Conservation (phyloP, 1,284 basidiomycete species). For the Stereum hirsutum region DNA sequence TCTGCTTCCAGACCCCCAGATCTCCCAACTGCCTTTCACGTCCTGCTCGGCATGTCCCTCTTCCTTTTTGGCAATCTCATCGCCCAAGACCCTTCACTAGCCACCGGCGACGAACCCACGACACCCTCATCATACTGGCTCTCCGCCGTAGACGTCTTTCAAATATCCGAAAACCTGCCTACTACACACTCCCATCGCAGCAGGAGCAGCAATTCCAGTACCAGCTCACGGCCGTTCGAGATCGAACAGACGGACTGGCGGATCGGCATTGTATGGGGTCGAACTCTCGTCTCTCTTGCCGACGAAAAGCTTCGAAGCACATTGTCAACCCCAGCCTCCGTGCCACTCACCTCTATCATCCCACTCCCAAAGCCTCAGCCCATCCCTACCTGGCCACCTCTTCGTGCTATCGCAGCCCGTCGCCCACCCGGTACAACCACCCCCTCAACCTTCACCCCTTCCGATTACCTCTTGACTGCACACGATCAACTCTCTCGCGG, state of each 20-base stretch:
- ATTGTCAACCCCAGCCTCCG: constrained; percentile 1
- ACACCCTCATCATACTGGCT: constrained; percentile 48
- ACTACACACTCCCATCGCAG: constrained; percentile 27
- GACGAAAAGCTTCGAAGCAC: constrained; percentile 35
- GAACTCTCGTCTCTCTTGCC: constrained; percentile 48
- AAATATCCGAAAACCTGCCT: constrained; percentile 53
- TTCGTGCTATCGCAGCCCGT: constrained; percentile 38
- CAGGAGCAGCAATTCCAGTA: no score
- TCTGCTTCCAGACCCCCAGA: constrained; percentile 38
- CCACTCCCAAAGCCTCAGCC: constrained; percentile 23
- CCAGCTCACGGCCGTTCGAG: no score
- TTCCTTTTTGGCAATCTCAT: constrained; percentile 54
- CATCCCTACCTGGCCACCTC: constrained; percentile 56
- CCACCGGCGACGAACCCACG: constrained; percentile 42
- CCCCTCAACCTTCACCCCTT: constrained; percentile 29
- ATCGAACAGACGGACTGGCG: constrained; percentile 44
- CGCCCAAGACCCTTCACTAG: constrained; percentile 36
- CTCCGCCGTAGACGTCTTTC: constrained; percentile 55
- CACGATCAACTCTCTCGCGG: constrained; percentile 61
- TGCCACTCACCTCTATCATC: constrained; percentile 9
- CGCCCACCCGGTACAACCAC: constrained; percentile 46
- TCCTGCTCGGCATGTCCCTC: constrained; percentile 50
- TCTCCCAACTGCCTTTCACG: constrained; percentile 52
- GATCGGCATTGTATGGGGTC: constrained; percentile 58
- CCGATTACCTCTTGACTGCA: constrained; percentile 47